Percentiles rank a stretch among this genome's conserved stretches.
Conservation (phyloP, 1,139 yeast species). For the Zygoascus meyerae region DNA sequence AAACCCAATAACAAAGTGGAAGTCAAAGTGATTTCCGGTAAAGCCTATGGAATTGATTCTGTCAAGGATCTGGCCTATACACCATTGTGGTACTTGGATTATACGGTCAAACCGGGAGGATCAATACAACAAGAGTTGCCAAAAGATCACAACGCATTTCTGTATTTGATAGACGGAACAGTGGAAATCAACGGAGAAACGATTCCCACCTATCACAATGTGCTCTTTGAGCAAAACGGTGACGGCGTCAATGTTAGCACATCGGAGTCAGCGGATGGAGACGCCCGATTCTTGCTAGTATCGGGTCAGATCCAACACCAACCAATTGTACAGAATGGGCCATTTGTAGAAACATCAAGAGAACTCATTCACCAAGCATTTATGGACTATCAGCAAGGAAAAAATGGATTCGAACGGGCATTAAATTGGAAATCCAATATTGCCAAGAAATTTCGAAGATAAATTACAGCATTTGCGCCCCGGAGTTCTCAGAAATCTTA, state of each 20-base stretch:
- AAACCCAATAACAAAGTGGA: slow-evolving; percentile 61
- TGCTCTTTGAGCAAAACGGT: slow-evolving; percentile 35
- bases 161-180: slow-evolving; percentile 65
- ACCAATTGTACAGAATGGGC: slow-evolving; percentile 81
- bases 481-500: too few species aligned
- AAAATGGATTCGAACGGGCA: slow-evolving; percentile 71
- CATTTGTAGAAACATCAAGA: slow-evolving; percentile 68
- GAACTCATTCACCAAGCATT: slow-evolving; percentile 64
- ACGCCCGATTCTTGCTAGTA: slow-evolving; percentile 56
- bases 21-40: slow-evolving; percentile 74
- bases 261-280: slow-evolving; percentile 27
- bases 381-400: slow-evolving; percentile 58
- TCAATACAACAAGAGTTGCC: slow-evolving; percentile 58
- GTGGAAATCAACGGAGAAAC: slow-evolving; percentile 39
- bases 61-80: slow-evolving; percentile 75
- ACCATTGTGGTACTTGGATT: slow-evolving; percentile 74
- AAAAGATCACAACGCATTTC: slow-evolving; percentile 60
- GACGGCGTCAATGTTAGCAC: slow-evolving; percentile 26
- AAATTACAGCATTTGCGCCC: too few species aligned
- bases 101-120: slow-evolving; percentile 61
- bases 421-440: slow-evolving; percentile 65
- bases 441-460: slow-evolving; percentile 29
- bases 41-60: slow-evolving; percentile 68
- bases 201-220: slow-evolving; percentile 47
- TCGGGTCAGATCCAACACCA: slow-evolving; percentile 79